Conservation (phyloP, 208 protist species). For the Crithidia acanthocephali region DNA sequence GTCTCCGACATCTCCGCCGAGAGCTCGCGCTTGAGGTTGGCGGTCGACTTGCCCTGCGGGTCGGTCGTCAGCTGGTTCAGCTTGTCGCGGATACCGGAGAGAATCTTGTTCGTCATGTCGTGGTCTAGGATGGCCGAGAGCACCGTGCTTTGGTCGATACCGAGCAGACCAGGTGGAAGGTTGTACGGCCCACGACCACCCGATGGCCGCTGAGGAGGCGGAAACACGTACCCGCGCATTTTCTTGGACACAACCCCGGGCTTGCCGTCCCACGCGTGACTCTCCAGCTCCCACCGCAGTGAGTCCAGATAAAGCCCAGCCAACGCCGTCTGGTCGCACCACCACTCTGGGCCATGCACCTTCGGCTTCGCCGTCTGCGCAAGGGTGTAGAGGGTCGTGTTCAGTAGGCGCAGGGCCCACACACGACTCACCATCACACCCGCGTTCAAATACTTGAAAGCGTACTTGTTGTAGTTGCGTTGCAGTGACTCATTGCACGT, state of each 20-base stretch:
- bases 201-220: background rate
- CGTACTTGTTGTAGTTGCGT: background rate
- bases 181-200: background rate
- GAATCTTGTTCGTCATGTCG: background rate
- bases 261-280: conserved; percentile 1
- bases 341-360: background rate
- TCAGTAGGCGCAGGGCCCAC: conserved; percentile 6
- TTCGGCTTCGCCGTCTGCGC: background rate
- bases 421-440: conserved; percentile 3
- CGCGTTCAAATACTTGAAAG: conserved; percentile 4
- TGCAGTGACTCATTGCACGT: background rate
- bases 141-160: background rate
- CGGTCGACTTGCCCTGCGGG: background rate
- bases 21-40: background rate
- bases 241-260: background rate
- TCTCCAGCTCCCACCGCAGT: conserved; percentile 6
- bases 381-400: background rate
- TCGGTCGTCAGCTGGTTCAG: background rate
- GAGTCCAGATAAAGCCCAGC: background rate
- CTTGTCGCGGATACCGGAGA: background rate
- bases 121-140: background rate
- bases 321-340: conserved; percentile 1
- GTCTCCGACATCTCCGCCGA: background rate
- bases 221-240: too few relatives aligned
- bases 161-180: background rate